A percentile compares a stretch with the other conserved stretches of the same genome.
Conservation (phyloP, 768 basidiomycete species). For the Amanita rimosa region DNA sequence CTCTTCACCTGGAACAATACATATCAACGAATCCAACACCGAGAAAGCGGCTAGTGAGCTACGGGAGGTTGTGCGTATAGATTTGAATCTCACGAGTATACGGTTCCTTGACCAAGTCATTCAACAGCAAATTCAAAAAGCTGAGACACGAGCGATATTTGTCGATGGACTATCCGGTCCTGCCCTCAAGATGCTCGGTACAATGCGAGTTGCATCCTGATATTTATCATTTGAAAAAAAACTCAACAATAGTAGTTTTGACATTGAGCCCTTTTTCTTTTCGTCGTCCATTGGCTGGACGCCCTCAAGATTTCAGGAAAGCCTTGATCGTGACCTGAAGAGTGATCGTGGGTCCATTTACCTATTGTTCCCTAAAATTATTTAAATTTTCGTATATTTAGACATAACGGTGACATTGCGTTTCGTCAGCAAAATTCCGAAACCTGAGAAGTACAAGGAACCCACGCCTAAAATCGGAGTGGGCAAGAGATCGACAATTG, state of each 20-base stretch:
- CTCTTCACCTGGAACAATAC: conserved; percentile 13
- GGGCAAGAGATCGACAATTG: conserved; percentile 13
- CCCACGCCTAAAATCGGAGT: not conserved
- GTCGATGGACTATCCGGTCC: conserved; percentile 40
- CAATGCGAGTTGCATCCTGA: conserved; percentile 24
- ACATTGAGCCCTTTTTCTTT: conserved; percentile 58
- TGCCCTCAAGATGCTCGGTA: conserved; percentile 49
- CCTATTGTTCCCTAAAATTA: not conserved
- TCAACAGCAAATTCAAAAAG: conserved; percentile 13
- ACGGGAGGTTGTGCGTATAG: conserved; percentile 20
- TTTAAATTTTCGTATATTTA: conserved; percentile 11
- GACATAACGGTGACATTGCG: conserved; percentile 49
- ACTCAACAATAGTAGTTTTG: conserved; percentile 23
- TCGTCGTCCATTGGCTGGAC: conserved; percentile 60
- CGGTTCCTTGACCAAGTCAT: not conserved
- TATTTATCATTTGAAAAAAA: not conserved
- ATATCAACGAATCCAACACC: conserved; percentile 11
- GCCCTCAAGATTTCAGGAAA: conserved; percentile 52
- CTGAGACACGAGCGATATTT: conserved; percentile 40
- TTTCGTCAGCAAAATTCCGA: conserved; percentile 33
- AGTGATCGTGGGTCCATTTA: conserved; percentile 38
- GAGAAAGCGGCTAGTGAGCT: conserved; percentile 26
- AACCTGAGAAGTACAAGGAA: not conserved
- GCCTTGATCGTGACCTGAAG: conserved; percentile 13
- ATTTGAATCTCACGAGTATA: not conserved